A percentile compares a stretch with the other conserved stretches of the same genome.
Conservation (phyloP, 768 basidiomycete species). For the Mycena floridula region DNA sequence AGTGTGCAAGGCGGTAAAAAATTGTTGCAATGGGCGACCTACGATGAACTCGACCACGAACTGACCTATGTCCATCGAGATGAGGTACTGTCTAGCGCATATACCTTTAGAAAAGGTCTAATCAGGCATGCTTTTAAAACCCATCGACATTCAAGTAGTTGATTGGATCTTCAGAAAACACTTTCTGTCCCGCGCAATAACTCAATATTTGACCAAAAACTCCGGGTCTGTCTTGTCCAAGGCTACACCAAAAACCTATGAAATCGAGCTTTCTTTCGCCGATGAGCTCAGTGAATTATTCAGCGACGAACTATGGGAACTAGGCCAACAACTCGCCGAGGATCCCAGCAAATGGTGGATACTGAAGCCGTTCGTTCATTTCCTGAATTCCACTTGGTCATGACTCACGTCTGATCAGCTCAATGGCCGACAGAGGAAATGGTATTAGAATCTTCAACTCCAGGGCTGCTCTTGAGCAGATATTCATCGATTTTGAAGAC, state of each 20-base stretch:
- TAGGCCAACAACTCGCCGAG: constrained; percentile 59
- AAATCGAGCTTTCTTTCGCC: constrained; percentile 79
- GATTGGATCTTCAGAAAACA: constrained; percentile 70
- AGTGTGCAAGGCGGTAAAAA: no score
- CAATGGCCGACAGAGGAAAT: constrained; percentile 95
- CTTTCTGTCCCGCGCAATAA: constrained; percentile 72
- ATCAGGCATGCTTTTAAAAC: no score
- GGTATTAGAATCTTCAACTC: constrained; percentile 88
- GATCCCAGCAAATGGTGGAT: constrained; percentile 74
- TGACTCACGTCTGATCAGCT: constrained; percentile 27
- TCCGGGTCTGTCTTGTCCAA: constrained; percentile 46
- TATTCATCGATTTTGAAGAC: constrained; percentile 80
- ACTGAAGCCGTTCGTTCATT: constrained; percentile 64
- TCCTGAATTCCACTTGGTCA: not conserved
- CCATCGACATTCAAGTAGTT: no score
- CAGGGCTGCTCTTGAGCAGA: constrained; percentile 60
- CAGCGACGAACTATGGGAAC: constrained; percentile 89
- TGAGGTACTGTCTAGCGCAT: constrained; percentile 67
- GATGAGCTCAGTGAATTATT: constrained; percentile 95
- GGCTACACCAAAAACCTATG: constrained; percentile 71
- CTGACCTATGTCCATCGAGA: constrained; percentile 48
- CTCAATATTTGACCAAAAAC: constrained; percentile 68
- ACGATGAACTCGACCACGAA: constrained; percentile 81
- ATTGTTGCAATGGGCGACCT: constrained; percentile 44
- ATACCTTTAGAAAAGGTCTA: constrained; percentile 85